Evolutionary conservation across 164 flowering plant species (phyloP).

Genomic region (Nymphaea thermarum): DNA sequence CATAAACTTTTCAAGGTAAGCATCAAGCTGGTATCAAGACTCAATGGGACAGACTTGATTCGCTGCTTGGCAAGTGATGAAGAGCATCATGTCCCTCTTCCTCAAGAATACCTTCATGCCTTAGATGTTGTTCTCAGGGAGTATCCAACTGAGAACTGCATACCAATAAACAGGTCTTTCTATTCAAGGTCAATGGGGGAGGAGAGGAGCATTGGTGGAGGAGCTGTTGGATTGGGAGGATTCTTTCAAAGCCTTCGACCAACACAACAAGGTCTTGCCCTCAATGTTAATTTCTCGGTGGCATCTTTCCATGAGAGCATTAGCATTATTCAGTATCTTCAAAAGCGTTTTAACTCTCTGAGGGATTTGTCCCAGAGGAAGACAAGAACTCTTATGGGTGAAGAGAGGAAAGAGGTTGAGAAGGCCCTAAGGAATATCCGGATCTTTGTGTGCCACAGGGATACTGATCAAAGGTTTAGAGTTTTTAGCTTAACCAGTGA

Average conservation of each 20-base stretch:
- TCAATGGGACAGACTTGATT: conserved; percentile 45
- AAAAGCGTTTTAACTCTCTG: conserved; percentile 66
- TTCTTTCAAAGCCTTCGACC: conserved; percentile 92
- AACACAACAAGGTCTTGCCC: conserved; percentile 89
- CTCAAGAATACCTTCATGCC: conserved; percentile 92
- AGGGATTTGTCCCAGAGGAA: conserved; percentile 56
- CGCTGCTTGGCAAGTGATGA: conserved; percentile 41
- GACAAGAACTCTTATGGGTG: conserved; percentile 33
- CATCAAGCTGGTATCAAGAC: conserved; percentile 64
- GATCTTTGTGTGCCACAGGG: conserved; percentile 81
- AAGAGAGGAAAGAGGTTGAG: conserved; percentile 81
- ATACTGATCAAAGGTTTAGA: conserved; percentile 70
- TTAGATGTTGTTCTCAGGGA: conserved; percentile 81
- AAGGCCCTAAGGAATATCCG: conserved; percentile 70
- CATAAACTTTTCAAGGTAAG: conserved; percentile 49
- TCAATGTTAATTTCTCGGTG: conserved; percentile 82
- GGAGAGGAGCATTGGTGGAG: conserved; percentile 68
- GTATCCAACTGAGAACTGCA: conserved; percentile 54
- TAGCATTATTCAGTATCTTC: conserved; percentile 70
- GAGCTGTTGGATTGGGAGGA: conserved; percentile 80
- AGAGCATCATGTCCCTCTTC: conserved; percentile 30
- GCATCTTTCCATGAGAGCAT: conserved; percentile 94
- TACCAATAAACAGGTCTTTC: conserved; percentile 60
- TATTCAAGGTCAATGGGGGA: conserved; percentile 77
- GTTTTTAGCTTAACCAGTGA: conserved; percentile 67